These are phyloP conservation scores for Apiospora sp. DNA, from an alignment of 2,329 filamentous ascomycete species.

Conservation along the genomic window DNA sequence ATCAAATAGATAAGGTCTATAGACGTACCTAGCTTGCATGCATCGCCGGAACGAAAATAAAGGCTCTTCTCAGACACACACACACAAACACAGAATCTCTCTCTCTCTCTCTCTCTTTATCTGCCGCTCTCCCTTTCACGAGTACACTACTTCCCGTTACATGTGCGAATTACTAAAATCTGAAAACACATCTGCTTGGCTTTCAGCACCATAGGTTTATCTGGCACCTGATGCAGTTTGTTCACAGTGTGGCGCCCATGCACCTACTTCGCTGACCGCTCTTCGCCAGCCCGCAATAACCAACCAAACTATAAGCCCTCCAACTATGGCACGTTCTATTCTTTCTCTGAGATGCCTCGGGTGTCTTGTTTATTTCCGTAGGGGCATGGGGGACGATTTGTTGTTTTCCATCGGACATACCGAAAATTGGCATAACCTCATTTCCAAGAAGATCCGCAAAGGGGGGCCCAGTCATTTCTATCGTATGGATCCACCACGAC, in stretches of 20 bases:
- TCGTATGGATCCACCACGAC: not conserved
- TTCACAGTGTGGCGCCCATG: not conserved
- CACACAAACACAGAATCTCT: not conserved
- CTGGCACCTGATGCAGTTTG: not conserved
- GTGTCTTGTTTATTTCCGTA: not conserved
- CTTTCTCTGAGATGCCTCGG: not conserved
- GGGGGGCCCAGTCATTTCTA: not conserved
- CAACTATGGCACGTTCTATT: not conserved
- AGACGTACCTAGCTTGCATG: not conserved
- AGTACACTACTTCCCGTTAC: not conserved
- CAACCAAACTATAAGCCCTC: not conserved
- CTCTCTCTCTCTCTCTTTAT: not conserved
- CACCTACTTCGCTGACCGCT: not conserved
- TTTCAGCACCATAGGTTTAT: not conserved
- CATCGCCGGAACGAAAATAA: not conserved
- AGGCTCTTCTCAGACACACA: not conserved
- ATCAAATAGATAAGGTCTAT: not conserved
- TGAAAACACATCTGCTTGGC: not conserved
- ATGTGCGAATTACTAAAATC: not conserved
- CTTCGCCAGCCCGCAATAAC: not conserved
- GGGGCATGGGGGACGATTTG: not conserved
- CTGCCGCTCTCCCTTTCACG: not conserved
- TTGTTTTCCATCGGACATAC: not conserved
- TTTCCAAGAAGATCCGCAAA: constrained; percentile 8
- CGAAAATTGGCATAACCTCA: not conserved